Conservation (phyloP, 305 asterid species). For the Fraxinus greggii region DNA sequence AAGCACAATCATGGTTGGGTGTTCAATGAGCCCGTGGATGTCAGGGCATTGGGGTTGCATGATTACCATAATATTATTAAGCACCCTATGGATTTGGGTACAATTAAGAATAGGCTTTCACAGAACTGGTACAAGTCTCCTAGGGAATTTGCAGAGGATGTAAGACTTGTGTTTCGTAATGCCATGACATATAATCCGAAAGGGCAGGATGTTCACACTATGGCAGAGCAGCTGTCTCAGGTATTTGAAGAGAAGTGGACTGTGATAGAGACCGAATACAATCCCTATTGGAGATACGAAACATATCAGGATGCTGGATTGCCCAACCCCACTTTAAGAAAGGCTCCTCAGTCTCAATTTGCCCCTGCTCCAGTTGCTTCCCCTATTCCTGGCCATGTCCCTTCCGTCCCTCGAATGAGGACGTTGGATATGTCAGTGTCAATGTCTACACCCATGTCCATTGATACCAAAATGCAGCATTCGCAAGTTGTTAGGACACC, state of each 20-base stretch:
- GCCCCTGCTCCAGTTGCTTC: constrained; percentile 18
- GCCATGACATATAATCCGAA: constrained; percentile 53
- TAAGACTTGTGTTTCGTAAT: constrained; percentile 50
- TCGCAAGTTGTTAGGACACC: constrained; percentile 33
- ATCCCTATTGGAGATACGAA: constrained; percentile 37
- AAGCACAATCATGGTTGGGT: constrained; percentile 51
- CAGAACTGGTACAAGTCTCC: constrained; percentile 46
- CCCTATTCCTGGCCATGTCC: constrained; percentile 18
- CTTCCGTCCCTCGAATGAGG: constrained; percentile 29
- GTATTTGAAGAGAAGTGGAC: constrained; percentile 52
- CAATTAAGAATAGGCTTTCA: constrained; percentile 39
- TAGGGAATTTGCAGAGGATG: constrained; percentile 49
- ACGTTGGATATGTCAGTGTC: constrained; percentile 35
- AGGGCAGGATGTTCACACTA: constrained; percentile 48
- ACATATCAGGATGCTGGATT: constrained; percentile 42
- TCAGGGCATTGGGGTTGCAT: constrained; percentile 35
- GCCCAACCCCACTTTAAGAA: constrained; percentile 36
- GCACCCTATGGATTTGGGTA: constrained; percentile 57
- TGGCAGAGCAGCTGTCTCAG: constrained; percentile 47
- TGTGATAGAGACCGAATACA: constrained; percentile 38
- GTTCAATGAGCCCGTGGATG: constrained; percentile 49
- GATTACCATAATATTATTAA: constrained; percentile 47
- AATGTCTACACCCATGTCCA: constrained; percentile 18
- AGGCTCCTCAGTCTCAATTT: constrained; percentile 18
- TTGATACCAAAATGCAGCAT: constrained; percentile 28